Evolutionary conservation across 805 yeast genomes (phyloP), one percentile per base, ranked within the genome.

Genomic region (Sungouiella thailandica): DNA sequence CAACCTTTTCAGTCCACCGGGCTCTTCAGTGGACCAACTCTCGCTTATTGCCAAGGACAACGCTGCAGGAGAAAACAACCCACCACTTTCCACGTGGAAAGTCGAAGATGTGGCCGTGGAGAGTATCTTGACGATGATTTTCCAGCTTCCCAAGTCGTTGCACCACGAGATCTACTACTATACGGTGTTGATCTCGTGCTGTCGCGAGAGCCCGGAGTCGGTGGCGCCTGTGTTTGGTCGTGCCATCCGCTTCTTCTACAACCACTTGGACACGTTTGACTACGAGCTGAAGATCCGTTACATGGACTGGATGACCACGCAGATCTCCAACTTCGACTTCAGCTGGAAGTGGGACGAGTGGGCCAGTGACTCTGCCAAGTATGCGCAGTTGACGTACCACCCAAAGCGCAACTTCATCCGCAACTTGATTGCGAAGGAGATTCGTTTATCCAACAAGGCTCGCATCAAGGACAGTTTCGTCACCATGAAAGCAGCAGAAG

Each of bases 341-440:
- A 85, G 89, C 23, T 93, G 99, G 99, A 87, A 88, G 53, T 93
- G 98, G 98, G 78, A 76, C 43, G 97, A 89, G 57, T 93, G 98
- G 98, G 76, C 72, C 17, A 61, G 58, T 2, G 84, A 80, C 48
- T 70, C 80, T 0, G 48, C 54, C n/a, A 57, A 55, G 29, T 70
- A 65, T 29, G 58, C 64, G 6, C 57, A 65, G 8, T 62, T 72
- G 23, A 55, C 63, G 22, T 78, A 74, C 49, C 89, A 85, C 52
- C 96, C 97, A 9, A 78, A 76, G 45, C 70, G 75, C 41, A 74
- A 72, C 29, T 82, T 90, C 45, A 77, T 90, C 39, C 76, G 72
- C 46, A 88, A 88, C 58, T 68, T 89, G 42, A 80, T 93, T 39
- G 74, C 79, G 25, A 89, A 88, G 51, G 97, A 90, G 57, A 65